Evolutionary conservation across 371 early-diverging fungal species (phyloP).

Genomic region (Rhizomucor miehei): DNA sequence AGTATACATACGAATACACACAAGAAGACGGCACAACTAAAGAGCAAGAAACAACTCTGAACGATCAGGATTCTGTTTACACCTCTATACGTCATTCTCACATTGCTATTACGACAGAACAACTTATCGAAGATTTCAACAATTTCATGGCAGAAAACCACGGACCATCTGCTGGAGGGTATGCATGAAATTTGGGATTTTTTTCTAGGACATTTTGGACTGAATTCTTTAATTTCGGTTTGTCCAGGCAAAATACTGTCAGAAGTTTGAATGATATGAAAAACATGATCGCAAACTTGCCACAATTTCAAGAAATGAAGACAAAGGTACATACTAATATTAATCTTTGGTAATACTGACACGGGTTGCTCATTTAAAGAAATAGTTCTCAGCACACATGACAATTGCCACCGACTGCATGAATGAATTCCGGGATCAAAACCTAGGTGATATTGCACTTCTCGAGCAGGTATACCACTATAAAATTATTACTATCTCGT

Average conservation of each 20-base stretch:
- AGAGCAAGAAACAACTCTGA: conserved; percentile 58
- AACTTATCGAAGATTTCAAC: conserved; percentile 79
- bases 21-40: conserved; percentile 53
- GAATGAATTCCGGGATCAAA: conserved; percentile 68
- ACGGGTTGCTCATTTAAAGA: neutral
- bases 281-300: conserved; percentile 83
- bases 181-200: conserved; percentile 1
- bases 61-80: conserved; percentile 77
- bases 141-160: conserved; percentile 66
- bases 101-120: conserved; percentile 87
- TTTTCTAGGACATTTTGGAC: neutral
- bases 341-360: neutral
- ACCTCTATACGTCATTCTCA: conserved; percentile 87
- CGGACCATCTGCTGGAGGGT: conserved; percentile 41
- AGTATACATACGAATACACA: conserved; percentile 62
- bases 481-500: neutral
- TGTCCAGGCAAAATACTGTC: conserved; percentile 53
- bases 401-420: conserved; percentile 90
- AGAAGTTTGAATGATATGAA: conserved; percentile 83
- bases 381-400: conserved; percentile 87
- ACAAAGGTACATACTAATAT: conserved; percentile 43
- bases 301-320: conserved; percentile 93
- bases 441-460: conserved; percentile 67
- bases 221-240: conserved; percentile 10
- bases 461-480: conserved; percentile 70